Evolutionary conservation across 2,329 filamentous ascomycete species (phyloP).

Genomic region (Microcyclospora tardicrescens): DNA sequence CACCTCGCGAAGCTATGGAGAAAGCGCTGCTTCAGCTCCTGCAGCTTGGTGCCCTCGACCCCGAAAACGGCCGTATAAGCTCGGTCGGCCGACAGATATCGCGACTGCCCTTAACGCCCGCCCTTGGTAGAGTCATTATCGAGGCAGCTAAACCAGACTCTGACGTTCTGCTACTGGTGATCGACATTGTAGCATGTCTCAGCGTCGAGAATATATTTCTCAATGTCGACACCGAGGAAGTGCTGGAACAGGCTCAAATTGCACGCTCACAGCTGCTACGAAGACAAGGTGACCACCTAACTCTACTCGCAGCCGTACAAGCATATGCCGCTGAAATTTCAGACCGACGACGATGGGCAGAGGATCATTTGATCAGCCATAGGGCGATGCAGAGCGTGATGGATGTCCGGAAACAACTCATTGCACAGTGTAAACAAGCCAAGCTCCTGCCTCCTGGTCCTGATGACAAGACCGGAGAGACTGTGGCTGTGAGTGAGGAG

Average conservation of each 20-base stretch:
- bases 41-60: conserved; percentile 59
- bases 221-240: conserved; percentile 46
- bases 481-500: conserved; percentile 19
- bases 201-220: conserved; percentile 53
- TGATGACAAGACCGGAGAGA: conserved; percentile 7
- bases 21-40: conserved; percentile 72
- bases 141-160: conserved; percentile 58
- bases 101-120: conserved; percentile 67
- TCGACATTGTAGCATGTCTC: conserved; percentile 66
- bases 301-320: conserved; percentile 47
- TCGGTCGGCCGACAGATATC: conserved; percentile 63
- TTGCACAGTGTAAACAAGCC: conserved; percentile 39
- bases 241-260: conserved; percentile 43
- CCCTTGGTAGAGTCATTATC: conserved; percentile 69
- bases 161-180: conserved; percentile 65
- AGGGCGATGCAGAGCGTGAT: conserved; percentile 54
- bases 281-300: conserved; percentile 52
- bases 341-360: conserved; percentile 48
- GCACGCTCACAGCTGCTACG: conserved; percentile 44
- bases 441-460: conserved; percentile 8
- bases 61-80: conserved; percentile 58
- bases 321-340: conserved; percentile 45
- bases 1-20: conserved; percentile 63
- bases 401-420: conserved; percentile 52
- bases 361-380: conserved; percentile 46